phyloP scores from a whole-genome alignment of 225 moss, liverwort and hornwort genomes.

The Takakia lepidozioides region DNA sequence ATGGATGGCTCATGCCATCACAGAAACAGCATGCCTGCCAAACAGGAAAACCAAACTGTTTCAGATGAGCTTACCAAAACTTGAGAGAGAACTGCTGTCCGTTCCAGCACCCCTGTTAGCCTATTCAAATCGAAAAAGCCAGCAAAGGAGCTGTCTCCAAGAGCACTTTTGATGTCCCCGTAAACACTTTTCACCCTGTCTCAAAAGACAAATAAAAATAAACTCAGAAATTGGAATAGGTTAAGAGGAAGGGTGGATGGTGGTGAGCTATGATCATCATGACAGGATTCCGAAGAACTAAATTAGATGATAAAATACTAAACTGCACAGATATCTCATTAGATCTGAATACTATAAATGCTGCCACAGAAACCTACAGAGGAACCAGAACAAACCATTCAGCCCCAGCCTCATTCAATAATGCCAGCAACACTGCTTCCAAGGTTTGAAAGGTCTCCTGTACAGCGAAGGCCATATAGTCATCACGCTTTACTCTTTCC shows the following conservation, averaged over 20 bases:
- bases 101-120: slow-evolving; percentile 24
- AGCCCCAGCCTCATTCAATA: slow-evolving; percentile 67
- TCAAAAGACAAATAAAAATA: not conserved
- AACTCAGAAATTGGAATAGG: not conserved
- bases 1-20: too few species aligned
- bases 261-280: too few species aligned
- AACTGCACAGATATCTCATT: too few species aligned
- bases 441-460: slow-evolving; percentile 56
- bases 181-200: slow-evolving; percentile 64
- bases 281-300: too few species aligned
- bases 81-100: slow-evolving; percentile 27
- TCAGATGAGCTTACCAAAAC: slow-evolving; percentile 28
- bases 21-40: too few species aligned
- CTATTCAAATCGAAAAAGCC: slow-evolving; percentile 29
- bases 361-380: not conserved
- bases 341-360: too few species aligned
- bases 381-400: slow-evolving; percentile 42
- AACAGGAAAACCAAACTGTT: too few species aligned
- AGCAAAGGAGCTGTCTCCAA: too few species aligned
- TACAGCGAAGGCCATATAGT: slow-evolving; percentile 75
- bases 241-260: not conserved
- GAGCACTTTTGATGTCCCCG: slow-evolving; percentile 42
- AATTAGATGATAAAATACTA: too few species aligned
- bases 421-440: slow-evolving; percentile 40
- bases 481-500: slow-evolving; percentile 73